Conservation (phyloP, 768 basidiomycete genomes). For the Suillus subaureus region DNA sequence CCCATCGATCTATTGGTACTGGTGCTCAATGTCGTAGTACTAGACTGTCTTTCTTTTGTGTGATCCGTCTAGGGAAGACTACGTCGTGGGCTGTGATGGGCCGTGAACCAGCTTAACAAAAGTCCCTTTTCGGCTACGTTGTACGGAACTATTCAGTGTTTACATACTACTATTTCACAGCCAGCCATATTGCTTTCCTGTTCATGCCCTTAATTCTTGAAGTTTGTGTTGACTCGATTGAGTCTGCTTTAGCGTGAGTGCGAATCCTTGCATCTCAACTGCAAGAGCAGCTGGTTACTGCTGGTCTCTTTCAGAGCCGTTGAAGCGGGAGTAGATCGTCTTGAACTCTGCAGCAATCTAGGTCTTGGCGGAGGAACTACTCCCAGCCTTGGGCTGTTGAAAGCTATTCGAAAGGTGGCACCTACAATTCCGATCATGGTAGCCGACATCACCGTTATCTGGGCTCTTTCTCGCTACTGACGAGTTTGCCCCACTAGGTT, state of each 20-base stretch:
- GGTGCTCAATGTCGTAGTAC: not conserved
- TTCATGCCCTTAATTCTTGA: slow-evolving; percentile 39
- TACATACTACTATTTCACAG: not conserved
- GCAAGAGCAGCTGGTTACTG: not conserved
- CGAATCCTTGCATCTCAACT: slow-evolving; percentile 11
- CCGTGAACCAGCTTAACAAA: not conserved
- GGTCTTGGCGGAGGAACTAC: slow-evolving; percentile 80
- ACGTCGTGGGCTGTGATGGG: not conserved
- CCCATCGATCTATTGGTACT: not conserved
- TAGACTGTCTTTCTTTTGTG: not conserved
- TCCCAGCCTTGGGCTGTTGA: slow-evolving; percentile 75
- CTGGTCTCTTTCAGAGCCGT: slow-evolving; percentile 52
- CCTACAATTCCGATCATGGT: slow-evolving; percentile 71
- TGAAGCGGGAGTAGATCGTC: slow-evolving; percentile 69
- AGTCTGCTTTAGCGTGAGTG: slow-evolving; percentile 65
- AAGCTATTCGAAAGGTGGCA: slow-evolving; percentile 50
- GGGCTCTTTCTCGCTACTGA: not conserved
- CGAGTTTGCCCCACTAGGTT: slow-evolving; percentile 42
- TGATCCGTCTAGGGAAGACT: not conserved
- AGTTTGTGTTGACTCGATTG: slow-evolving; percentile 78
- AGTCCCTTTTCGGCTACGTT: not conserved
- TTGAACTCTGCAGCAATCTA: slow-evolving; percentile 77
- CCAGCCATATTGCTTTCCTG: slow-evolving; percentile 3
- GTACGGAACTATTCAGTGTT: too few relatives aligned
- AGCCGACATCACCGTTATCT: slow-evolving; percentile 12